These are phyloP conservation scores for Monascus ruber DNA, from an alignment of 2,329 filamentous ascomycete species.

Conservation along the genomic window DNA sequence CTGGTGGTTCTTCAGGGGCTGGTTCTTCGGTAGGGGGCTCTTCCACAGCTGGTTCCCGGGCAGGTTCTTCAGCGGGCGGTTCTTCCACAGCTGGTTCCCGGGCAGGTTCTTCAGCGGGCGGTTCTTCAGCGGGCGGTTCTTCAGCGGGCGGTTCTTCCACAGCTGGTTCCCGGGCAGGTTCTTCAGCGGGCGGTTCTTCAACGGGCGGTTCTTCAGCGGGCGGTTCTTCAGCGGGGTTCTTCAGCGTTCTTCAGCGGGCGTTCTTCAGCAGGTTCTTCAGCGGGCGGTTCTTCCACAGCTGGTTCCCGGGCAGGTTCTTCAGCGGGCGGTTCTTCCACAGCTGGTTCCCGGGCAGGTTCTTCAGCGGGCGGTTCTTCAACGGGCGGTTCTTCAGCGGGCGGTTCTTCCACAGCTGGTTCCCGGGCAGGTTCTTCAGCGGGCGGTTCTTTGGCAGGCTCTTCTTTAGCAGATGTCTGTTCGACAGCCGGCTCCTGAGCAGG, in stretches of 20 bases:
- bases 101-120: slow-evolving; percentile 1
- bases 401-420: too few species aligned
- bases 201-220: slow-evolving; percentile 1
- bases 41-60: too few species aligned
- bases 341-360: slow-evolving; percentile 2
- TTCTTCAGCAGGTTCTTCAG: slow-evolving; percentile 1
- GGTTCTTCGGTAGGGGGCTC: too few species aligned
- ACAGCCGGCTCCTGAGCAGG: slow-evolving; percentile 2
- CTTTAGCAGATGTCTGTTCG: slow-evolving; percentile 3
- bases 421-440: neutral
- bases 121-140: slow-evolving; percentile 2
- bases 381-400: neutral
- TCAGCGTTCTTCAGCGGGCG: slow-evolving; percentile 2
- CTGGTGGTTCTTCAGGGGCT: slow-evolving; percentile 1
- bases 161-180: slow-evolving; percentile 1
- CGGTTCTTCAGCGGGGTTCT: neutral
- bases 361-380: slow-evolving; percentile 6
- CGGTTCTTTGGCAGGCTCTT: neutral
- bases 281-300: too few species aligned
- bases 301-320: too few species aligned
- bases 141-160: slow-evolving; percentile 3
- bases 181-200: slow-evolving; percentile 4
- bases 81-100: too few species aligned
- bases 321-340: slow-evolving; percentile 4
- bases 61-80: neutral